Percentiles rank a stretch among this genome's conserved stretches.
phyloP scores from a whole-genome alignment of 2,329 filamentous ascomycete genomes.

The Trichoderma cornu-damae region DNA sequence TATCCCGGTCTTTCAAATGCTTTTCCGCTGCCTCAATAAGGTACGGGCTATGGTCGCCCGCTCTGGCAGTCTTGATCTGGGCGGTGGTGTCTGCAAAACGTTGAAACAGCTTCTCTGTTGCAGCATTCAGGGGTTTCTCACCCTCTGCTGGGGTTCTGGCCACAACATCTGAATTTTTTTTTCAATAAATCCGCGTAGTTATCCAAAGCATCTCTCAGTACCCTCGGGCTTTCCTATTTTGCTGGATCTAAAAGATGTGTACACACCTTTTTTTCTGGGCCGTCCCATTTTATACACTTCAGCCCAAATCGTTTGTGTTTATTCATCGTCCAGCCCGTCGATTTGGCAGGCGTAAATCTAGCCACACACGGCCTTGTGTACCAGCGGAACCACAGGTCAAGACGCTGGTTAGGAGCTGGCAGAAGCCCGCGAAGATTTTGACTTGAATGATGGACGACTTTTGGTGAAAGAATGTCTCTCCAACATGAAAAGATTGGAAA shows the following conservation, averaged over 20 bases:
- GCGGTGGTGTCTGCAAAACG: not conserved
- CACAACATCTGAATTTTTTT: no score
- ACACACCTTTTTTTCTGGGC: not conserved
- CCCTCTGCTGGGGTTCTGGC: no score
- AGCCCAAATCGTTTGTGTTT: not conserved
- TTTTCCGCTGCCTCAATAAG: not conserved
- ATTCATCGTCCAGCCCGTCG: not conserved
- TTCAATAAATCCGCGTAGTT: no score
- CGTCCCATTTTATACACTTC: not conserved
- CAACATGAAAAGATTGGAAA: not conserved
- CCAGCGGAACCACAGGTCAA: not conserved
- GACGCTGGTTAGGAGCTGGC: not conserved
- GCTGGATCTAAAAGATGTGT: no score
- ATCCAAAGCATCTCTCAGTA: no score
- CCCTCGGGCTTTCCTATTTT: not conserved
- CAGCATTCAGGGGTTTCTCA: not conserved
- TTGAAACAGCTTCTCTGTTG: not conserved
- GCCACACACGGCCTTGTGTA: not conserved
- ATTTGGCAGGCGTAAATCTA: constrained; percentile 11
- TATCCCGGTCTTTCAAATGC: no score
- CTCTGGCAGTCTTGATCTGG: constrained; percentile 5
- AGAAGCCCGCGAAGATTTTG: not conserved
- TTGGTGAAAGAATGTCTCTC: not conserved
- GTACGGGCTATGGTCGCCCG: not conserved
- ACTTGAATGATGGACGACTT: not conserved